Percentiles rank a stretch among this genome's conserved stretches.
phyloP scores from a whole-genome alignment of 768 basidiomycete genomes.

The Mycena sanguinolenta region DNA sequence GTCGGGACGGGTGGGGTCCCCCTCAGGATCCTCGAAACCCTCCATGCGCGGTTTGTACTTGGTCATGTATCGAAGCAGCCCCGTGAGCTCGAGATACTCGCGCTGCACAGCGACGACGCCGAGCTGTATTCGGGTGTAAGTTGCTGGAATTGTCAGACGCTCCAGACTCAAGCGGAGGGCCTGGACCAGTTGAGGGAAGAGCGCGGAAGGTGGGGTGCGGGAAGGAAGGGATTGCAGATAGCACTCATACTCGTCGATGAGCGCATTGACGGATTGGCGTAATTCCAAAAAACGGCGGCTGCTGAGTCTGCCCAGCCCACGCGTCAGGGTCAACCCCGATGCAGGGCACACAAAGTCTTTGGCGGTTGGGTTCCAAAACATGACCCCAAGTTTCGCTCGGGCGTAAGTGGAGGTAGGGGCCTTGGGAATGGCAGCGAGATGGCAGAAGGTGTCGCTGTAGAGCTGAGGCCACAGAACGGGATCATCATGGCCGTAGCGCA shows the following conservation, averaged over 20 bases:
- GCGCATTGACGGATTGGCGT: too few relatives aligned
- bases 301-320: too few relatives aligned
- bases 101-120: too few relatives aligned
- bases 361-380: too few relatives aligned
- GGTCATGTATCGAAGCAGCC: too few relatives aligned
- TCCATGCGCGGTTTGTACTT: too few relatives aligned
- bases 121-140: neutral
- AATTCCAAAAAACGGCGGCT: neutral
- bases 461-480: neutral
- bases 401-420: neutral
- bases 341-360: too few relatives aligned
- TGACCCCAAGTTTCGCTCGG: neutral
- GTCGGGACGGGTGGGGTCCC: neutral
- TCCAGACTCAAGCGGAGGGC: neutral
- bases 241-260: slow-evolving; percentile 1
- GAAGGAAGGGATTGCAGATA: too few relatives aligned
- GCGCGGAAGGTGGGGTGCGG: neutral
- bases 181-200: too few relatives aligned
- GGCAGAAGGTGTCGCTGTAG: neutral
- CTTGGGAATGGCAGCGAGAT: neutral
- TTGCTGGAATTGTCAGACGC: neutral
- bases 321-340: too few relatives aligned
- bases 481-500: neutral
- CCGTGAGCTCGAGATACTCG: too few relatives aligned
- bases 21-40: slow-evolving; percentile 9